Conservation (phyloP, 345 rosid genomes). For the Viola odorata region DNA sequence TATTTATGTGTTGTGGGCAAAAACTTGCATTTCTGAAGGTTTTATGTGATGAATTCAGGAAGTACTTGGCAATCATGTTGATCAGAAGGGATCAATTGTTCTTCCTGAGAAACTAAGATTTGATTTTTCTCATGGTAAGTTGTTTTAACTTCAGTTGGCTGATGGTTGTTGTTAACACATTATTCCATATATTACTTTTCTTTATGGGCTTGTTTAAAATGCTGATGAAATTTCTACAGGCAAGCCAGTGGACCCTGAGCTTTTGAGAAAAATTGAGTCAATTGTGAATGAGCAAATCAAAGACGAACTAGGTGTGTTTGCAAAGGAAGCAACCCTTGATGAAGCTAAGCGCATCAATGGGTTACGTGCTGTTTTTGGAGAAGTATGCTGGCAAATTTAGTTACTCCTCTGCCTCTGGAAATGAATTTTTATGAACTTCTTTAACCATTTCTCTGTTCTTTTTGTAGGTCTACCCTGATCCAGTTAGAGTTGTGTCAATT, state of each 20-base stretch:
- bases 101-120: slow-evolving; percentile 94
- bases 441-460: neutral
- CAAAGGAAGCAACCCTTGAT: slow-evolving; percentile 68
- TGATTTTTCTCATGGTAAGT: slow-evolving; percentile 94
- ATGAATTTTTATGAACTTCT: neutral
- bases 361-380: slow-evolving; percentile 95
- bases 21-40: slow-evolving; percentile 1
- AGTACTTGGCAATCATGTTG: slow-evolving; percentile 91
- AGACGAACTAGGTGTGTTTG: slow-evolving; percentile 75
- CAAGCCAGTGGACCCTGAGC: slow-evolving; percentile 75
- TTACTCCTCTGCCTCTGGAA: neutral
- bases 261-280: slow-evolving; percentile 66
- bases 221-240: slow-evolving; percentile 37
- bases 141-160: neutral
- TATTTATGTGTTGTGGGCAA: neutral
- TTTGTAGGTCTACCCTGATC: slow-evolving; percentile 83
- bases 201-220: slow-evolving; percentile 11
- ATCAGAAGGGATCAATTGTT: slow-evolving; percentile 97
- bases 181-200: neutral
- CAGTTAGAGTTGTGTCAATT: slow-evolving; percentile 89
- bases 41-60: slow-evolving; percentile 43
- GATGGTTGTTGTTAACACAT: too few relatives aligned
- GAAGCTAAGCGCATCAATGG: slow-evolving; percentile 76
- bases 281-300: slow-evolving; percentile 88
- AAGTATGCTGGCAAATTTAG: slow-evolving; percentile 37